A percentile compares a stretch with the other conserved stretches of the same genome.
phyloP scores from a whole-genome alignment of 2,329 filamentous ascomycete species.

The Graphiopsis chlorocephala region DNA sequence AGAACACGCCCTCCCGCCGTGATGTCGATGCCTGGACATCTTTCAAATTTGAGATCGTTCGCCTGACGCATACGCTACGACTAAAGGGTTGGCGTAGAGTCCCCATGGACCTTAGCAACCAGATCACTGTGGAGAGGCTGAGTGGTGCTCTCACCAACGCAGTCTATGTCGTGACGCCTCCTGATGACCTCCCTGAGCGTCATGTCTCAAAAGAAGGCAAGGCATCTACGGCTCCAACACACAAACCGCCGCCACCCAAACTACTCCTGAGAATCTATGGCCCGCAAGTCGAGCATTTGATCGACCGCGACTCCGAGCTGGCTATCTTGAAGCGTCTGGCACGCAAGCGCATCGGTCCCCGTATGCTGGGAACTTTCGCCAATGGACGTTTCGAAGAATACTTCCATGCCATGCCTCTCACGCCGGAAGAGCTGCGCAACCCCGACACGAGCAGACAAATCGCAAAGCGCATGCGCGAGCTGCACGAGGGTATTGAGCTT shows the following conservation, averaged over 20 bases:
- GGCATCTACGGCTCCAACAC: constrained; percentile 30
- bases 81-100: constrained; percentile 91
- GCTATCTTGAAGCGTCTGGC: constrained; percentile 81
- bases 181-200: constrained; percentile 55
- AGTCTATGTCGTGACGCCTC: constrained; percentile 89
- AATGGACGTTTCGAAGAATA: constrained; percentile 97
- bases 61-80: constrained; percentile 80
- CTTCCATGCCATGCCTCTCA: constrained; percentile 80
- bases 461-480: constrained; percentile 93
- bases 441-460: constrained; percentile 87
- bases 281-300: constrained; percentile 90
- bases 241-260: constrained; percentile 60
- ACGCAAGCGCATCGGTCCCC: constrained; percentile 88
- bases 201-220: constrained; percentile 39
- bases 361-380: constrained; percentile 83
- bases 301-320: constrained; percentile 87
- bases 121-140: constrained; percentile 69
- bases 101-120: constrained; percentile 65
- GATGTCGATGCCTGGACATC: constrained; percentile 66
- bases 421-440: constrained; percentile 70
- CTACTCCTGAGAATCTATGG: constrained; percentile 89
- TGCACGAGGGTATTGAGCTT: constrained; percentile 90
- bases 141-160: constrained; percentile 95
- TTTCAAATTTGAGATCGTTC: constrained; percentile 91
- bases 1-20: constrained; percentile 27